These are phyloP conservation scores for Trypanosoma conorhini DNA, from an alignment of 208 protist genomes.

Conservation along the genomic window DNA sequence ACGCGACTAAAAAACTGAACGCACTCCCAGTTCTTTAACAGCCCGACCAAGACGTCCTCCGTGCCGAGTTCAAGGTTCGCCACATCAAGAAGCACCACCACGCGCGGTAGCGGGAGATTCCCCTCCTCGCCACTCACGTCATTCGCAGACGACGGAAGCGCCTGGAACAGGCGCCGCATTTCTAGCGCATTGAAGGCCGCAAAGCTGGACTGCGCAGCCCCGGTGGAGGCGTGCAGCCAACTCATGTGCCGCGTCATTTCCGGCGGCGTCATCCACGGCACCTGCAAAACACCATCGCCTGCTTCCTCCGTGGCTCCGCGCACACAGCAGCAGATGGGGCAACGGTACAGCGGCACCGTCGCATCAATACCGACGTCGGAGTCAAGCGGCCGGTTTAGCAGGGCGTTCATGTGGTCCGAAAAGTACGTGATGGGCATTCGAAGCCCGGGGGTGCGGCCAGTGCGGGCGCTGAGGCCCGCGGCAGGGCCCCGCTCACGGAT, in stretches of 20 bases:
- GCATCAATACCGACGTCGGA: neutral
- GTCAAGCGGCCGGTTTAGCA: constrained; percentile 24
- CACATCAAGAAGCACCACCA: constrained; percentile 69
- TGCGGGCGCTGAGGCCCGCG: neutral
- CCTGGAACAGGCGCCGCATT: constrained; percentile 25
- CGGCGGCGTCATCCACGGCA: constrained; percentile 38
- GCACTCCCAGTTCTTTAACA: constrained; percentile 38
- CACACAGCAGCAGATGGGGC: constrained; percentile 22
- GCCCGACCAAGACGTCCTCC: constrained; percentile 34
- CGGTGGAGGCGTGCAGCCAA: constrained; percentile 54
- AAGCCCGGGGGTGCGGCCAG: constrained; percentile 12
- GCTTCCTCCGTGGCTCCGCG: neutral
- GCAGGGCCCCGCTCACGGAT: neutral
- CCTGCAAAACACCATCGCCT: neutral
- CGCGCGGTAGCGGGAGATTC: constrained; percentile 14
- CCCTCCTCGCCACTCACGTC: neutral
- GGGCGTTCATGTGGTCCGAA: constrained; percentile 20
- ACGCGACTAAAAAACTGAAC: constrained; percentile 37
- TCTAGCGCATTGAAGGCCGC: constrained; percentile 48
- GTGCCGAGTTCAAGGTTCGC: constrained; percentile 69
- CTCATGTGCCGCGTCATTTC: constrained; percentile 65
- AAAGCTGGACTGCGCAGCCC: constrained; percentile 46
- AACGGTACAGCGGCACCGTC: constrained; percentile 30
- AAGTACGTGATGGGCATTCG: constrained; percentile 25
- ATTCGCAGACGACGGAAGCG: constrained; percentile 11